Conservation (phyloP, 176 grass and related monocot genomes). For the bread wheat (Triticum aestivum) region DNA sequence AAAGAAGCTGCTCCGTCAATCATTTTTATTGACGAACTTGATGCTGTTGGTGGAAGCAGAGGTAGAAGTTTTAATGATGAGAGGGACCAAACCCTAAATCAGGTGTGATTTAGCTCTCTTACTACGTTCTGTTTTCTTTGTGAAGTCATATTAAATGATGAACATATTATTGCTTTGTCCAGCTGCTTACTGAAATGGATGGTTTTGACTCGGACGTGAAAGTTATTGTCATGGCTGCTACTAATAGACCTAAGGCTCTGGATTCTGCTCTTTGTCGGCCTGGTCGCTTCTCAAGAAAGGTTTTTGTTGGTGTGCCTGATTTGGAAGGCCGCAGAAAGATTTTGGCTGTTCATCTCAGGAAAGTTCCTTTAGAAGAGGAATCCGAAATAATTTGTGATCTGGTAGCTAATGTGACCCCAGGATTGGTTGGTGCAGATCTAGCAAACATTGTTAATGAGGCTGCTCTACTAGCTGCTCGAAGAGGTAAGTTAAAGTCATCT, state of each 20-base stretch:
- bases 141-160: constrained; percentile 14
- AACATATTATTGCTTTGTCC: constrained; percentile 33
- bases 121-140: constrained; percentile 10
- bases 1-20: constrained; percentile 84
- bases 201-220: constrained; percentile 89
- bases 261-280: constrained; percentile 83
- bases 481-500: constrained; percentile 47
- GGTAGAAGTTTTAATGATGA: constrained; percentile 91
- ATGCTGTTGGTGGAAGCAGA: constrained; percentile 94
- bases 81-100: constrained; percentile 94
- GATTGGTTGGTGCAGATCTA: constrained; percentile 88
- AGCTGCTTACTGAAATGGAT: constrained; percentile 98
- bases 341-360: constrained; percentile 76
- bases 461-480: constrained; percentile 83
- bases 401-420: constrained; percentile 74
- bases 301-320: constrained; percentile 87
- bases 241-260: constrained; percentile 85
- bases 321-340: constrained; percentile 80
- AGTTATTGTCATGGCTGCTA: constrained; percentile 95
- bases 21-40: constrained; percentile 96
- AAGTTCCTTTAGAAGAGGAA: constrained; percentile 85
- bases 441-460: constrained; percentile 91
- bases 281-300: constrained; percentile 94
- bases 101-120: constrained; percentile 41
- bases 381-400: constrained; percentile 64